Conservation (phyloP, 2,329 filamentous ascomycete species). For the Hypoxylon sp. region DNA sequence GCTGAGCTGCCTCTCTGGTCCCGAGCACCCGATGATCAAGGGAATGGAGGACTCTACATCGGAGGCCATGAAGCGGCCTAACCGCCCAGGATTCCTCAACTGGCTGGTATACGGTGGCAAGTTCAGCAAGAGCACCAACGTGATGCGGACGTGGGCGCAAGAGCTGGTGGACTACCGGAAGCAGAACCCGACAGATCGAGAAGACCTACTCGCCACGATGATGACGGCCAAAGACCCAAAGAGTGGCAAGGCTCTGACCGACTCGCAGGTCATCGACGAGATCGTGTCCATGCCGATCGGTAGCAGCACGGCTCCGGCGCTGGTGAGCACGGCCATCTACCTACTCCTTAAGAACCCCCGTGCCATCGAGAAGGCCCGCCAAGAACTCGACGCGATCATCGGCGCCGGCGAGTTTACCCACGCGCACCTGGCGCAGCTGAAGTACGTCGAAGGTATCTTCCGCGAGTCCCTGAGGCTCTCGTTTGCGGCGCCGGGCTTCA, state of each 20-base stretch:
- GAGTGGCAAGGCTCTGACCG: constrained; percentile 64
- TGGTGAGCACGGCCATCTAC: constrained; percentile 56
- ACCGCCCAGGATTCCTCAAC: constrained; percentile 59
- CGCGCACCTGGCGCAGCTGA: constrained; percentile 59
- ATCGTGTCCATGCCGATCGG: constrained; percentile 73
- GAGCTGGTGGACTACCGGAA: constrained; percentile 66
- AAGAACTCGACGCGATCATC: constrained; percentile 62
- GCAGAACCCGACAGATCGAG: constrained; percentile 60
- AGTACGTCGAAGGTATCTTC: constrained; percentile 62
- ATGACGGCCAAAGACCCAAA: constrained; percentile 67
- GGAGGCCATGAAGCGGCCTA: constrained; percentile 64
- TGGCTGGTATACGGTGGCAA: constrained; percentile 61
- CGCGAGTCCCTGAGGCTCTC: constrained; percentile 63
- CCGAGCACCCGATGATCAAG: constrained; percentile 57
- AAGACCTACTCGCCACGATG: constrained; percentile 68
- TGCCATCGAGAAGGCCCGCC: constrained; percentile 56
- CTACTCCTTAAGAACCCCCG: constrained; percentile 60
- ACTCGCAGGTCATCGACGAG: constrained; percentile 71
- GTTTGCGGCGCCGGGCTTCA: constrained; percentile 62
- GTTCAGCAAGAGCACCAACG: constrained; percentile 60
- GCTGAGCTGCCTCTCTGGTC: constrained; percentile 55
- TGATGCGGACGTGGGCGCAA: constrained; percentile 62
- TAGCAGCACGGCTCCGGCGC: constrained; percentile 58
- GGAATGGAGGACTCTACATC: constrained; percentile 64
- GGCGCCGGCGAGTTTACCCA: constrained; percentile 54